phyloP scores from a whole-genome alignment of 306 rosid genomes.

The Myrica gale region DNA sequence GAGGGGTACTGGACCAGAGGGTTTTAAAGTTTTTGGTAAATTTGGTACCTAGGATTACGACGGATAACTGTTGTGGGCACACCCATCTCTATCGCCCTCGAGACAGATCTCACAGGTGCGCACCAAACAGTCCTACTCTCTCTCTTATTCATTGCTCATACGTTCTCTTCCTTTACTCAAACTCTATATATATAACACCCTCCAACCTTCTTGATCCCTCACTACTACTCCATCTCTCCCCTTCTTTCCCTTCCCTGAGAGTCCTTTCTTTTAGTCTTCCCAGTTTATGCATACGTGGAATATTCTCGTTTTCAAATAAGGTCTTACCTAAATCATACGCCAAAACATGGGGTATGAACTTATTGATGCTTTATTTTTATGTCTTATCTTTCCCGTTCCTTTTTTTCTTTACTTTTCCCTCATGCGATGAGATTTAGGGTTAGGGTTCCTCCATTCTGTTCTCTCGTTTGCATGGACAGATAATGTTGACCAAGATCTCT shows the following conservation, averaged over 20 bases:
- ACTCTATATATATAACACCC: conserved; percentile 27
- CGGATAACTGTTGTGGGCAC: conserved; percentile 52
- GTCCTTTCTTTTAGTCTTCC: neutral
- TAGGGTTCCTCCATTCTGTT: neutral
- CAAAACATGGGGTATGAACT: neutral
- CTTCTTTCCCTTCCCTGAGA: neutral
- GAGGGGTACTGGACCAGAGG: conserved; percentile 41
- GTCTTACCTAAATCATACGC: conserved; percentile 3
- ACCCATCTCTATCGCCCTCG: neutral
- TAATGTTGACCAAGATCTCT: neutral
- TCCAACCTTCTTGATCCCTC: conserved; percentile 7
- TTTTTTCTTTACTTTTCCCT: neutral
- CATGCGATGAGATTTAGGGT: conserved; percentile 6
- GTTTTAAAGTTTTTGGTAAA: conserved; percentile 50
- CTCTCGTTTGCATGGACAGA: conserved; percentile 17
- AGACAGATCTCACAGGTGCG: conserved; percentile 13
- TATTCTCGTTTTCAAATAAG: neutral
- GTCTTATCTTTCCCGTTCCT: neutral
- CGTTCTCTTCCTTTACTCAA: neutral
- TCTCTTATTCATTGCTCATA: conserved; percentile 8
- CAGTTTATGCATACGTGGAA: neutral
- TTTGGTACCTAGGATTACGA: conserved; percentile 68
- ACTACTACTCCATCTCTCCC: neutral
- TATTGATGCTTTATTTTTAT: neutral
- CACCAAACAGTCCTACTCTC: conserved; percentile 39